These are phyloP conservation scores for Thielaviopsis musarum DNA, from an alignment of 2,329 filamentous ascomycete species.

Conservation along the genomic window DNA sequence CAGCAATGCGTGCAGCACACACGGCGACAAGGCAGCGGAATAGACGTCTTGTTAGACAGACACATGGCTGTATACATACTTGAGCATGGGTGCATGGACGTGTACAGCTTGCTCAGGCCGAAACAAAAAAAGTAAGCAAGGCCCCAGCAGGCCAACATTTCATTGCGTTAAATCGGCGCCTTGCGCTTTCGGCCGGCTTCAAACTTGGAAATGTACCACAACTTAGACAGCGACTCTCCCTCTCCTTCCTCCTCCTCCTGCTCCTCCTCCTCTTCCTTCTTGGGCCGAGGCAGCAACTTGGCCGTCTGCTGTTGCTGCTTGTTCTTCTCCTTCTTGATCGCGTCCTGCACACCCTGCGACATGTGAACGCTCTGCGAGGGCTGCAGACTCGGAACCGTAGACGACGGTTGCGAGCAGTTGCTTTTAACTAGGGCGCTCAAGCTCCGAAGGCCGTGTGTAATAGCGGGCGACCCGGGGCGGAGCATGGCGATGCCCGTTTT, in stretches of 20 bases:
- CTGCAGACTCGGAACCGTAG: neutral
- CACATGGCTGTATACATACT: too few species aligned
- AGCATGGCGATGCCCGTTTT: neutral
- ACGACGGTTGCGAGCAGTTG: neutral
- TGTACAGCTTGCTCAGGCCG: neutral
- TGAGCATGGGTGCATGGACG: too few species aligned
- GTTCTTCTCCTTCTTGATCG: neutral
- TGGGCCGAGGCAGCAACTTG: neutral
- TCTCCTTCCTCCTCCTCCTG: neutral
- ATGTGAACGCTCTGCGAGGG: neutral
- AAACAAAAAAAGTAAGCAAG: neutral
- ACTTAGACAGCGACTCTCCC: too few species aligned
- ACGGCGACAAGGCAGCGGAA: neutral
- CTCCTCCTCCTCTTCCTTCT: neutral
- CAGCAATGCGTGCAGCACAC: neutral
- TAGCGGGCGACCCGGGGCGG: neutral
- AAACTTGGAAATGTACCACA: neutral
- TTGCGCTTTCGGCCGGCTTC: neutral
- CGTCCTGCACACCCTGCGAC: neutral
- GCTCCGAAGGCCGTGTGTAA: neutral
- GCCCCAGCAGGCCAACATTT: too few species aligned
- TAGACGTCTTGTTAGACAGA: too few species aligned
- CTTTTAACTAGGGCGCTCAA: neutral
- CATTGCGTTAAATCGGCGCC: neutral
- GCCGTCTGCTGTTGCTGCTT: neutral